phyloP scores from a whole-genome alignment of 2,329 filamentous ascomycete species.

The Penicillium sp. region DNA sequence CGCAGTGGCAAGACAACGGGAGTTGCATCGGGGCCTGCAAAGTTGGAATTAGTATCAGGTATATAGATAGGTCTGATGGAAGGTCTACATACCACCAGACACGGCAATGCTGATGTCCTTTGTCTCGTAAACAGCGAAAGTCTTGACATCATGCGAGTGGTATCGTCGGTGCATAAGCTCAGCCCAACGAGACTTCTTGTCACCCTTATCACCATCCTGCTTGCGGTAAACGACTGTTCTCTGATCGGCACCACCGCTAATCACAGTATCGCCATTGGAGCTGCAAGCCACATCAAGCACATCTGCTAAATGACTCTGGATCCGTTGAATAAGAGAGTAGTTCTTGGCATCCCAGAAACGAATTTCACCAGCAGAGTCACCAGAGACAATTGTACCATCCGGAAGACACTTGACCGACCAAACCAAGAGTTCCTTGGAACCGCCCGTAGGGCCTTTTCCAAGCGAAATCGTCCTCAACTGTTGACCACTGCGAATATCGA shows the following conservation, averaged over 20 bases:
- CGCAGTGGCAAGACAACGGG: constrained; percentile 79
- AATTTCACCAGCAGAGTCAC: constrained; percentile 90
- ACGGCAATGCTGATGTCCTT: constrained; percentile 81
- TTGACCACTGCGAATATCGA: constrained; percentile 77
- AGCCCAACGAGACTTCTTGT: constrained; percentile 68
- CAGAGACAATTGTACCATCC: constrained; percentile 87
- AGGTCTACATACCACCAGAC: constrained; percentile 71
- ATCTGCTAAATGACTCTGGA: constrained; percentile 86
- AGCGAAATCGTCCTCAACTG: constrained; percentile 80
- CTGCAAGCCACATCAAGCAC: constrained; percentile 84
- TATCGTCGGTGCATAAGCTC: constrained; percentile 84
- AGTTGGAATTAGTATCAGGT: constrained; percentile 30
- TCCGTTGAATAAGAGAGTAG: constrained; percentile 81
- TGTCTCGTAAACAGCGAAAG: constrained; percentile 86
- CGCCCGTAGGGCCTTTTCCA: constrained; percentile 73
- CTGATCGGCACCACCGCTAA: constrained; percentile 90
- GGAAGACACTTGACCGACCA: constrained; percentile 90
- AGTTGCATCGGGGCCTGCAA: constrained; percentile 75
- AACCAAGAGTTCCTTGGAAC: constrained; percentile 81
- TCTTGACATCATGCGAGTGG: constrained; percentile 92
- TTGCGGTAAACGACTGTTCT: constrained; percentile 80
- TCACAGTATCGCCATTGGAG: constrained; percentile 74
- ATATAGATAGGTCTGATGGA: not conserved
- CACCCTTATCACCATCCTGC: constrained; percentile 48
- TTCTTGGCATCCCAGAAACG: constrained; percentile 93